Evolutionary conservation across 805 yeast species (phyloP), one percentile per base, ranked within the genome.

Genomic region (Vanderwaltozyma tropicalis): DNA sequence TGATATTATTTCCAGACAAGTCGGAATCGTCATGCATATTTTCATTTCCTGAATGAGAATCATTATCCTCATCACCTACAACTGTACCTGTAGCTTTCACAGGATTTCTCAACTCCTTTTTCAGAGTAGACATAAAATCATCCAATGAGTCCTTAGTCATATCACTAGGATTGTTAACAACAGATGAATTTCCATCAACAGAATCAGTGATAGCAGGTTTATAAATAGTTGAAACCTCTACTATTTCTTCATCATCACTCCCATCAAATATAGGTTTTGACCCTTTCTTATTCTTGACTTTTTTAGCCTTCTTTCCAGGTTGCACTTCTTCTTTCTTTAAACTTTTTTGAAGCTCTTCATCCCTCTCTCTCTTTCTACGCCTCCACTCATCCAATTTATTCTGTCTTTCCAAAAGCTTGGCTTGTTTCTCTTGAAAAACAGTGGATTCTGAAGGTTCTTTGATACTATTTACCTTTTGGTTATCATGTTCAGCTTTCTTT

Each of bases 381-480:
- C 71, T 73, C 79, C 80, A 75, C 19, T 71, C 74, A 39, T 69
- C 72, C 0, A 73, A 50, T 40, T 69, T 63, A 42, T 57, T 53
- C 31, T 61, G 63, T 31, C 69, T 59, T 29, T 57, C 61, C 14
- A 32, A 34, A n/a, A 40, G 35, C 26, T 42, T 38, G 13, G 35
- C 39, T 34, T 41, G 31, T 28, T 24, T 28, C 14, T 25, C 28
- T 27, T 18, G 11, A 16, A 9, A n/a, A 34, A 5, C 11, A 9
- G 3, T 9, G 5, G 18, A 4, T 5, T 5, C 20, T 11, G 26
- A n/a, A 2, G 4, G 14, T 10, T 8, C 30, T 5, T 14, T 12
- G n/a, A n/a, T n/a, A 3, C 13, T 3, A 15, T 27, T 16, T 16
- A 19, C 25, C 5, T 32, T 33, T 11, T 16, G n/a, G 9, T 19